A percentile compares a stretch with the other conserved stretches of the same genome.
phyloP scores from a whole-genome alignment of 805 yeast genomes.

The Yarrowia osloensis region DNA sequence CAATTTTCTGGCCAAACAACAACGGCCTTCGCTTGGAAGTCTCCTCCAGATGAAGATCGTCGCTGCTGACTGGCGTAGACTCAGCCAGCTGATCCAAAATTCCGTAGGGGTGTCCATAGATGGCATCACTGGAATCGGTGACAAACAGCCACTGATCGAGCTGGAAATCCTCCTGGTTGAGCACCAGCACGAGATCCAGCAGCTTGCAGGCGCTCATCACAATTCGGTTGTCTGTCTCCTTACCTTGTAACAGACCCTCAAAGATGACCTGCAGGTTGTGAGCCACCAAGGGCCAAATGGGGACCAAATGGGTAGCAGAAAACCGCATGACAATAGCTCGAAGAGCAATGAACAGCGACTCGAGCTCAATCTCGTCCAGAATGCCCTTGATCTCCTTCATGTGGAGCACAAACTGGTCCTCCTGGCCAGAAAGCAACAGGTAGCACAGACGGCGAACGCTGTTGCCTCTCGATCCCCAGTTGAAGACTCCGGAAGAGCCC shows the following conservation, averaged over 20 bases:
- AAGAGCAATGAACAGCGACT: constrained; percentile 56
- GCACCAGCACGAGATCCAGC: constrained; percentile 67
- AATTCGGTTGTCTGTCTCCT: constrained; percentile 14
- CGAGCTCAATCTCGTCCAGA: constrained; percentile 46
- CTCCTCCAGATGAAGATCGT: constrained; percentile 4
- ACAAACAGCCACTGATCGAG: constrained; percentile 84
- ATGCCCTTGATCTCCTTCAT: constrained; percentile 52
- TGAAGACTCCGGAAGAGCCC: constrained; percentile 60
- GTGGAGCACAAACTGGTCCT: constrained; percentile 54
- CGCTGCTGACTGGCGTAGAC: constrained; percentile 34
- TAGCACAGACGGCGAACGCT: constrained; percentile 66
- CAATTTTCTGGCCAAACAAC: constrained; percentile 39
- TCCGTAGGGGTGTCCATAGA: constrained; percentile 48
- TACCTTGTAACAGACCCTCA: constrained; percentile 41
- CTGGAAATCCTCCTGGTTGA: constrained; percentile 77
- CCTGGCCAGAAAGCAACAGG: constrained; percentile 61
- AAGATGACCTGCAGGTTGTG: constrained; percentile 62
- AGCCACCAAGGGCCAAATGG: constrained; percentile 68
- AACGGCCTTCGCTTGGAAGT: constrained; percentile 45
- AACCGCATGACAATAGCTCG: constrained; percentile 67
- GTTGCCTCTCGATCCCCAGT: constrained; percentile 60
- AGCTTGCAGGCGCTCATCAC: constrained; percentile 67
- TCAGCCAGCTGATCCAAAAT: constrained; percentile 52
- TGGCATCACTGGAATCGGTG: constrained; percentile 63
- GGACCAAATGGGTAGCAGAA: constrained; percentile 61